Conservation (phyloP, 75 land plant species). For the Gnetum montanum region DNA sequence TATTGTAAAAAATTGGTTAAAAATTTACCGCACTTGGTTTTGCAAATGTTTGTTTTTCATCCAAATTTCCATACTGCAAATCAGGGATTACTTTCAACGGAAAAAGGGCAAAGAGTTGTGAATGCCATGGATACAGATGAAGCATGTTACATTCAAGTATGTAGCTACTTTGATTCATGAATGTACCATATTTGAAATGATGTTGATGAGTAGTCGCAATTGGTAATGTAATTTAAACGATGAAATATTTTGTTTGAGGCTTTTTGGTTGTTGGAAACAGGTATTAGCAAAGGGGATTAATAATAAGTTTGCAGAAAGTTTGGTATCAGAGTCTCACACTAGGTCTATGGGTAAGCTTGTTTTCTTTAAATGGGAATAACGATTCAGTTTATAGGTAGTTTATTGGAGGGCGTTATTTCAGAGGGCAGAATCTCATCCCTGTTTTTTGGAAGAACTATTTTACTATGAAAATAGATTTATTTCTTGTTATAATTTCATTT, state of each 20-base stretch:
- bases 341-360: slow-evolving; percentile 39
- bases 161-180: no score
- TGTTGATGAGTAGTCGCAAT: neutral
- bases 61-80: no score
- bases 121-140: slow-evolving; percentile 41
- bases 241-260: neutral
- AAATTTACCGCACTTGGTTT: no score
- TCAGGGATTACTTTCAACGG: slow-evolving; percentile 94
- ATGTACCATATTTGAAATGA: neutral
- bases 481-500: no score
- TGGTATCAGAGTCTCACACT: slow-evolving; percentile 23
- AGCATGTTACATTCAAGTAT: slow-evolving; percentile 65
- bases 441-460: no score
- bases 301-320: slow-evolving; percentile 35
- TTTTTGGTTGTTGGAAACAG: slow-evolving; percentile 34
- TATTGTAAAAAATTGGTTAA: no score
- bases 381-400: no score
- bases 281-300: slow-evolving; percentile 75
- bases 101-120: slow-evolving; percentile 54
- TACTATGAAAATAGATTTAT: no score
- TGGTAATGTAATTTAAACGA: neutral
- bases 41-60: no score
- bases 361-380: no score
- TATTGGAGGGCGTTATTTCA: no score
- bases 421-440: no score